A percentile compares a stretch with the other conserved stretches of the same genome.
These are phyloP conservation scores for Trichoderma sp. DNA, from an alignment of 2,329 filamentous ascomycete species.

Conservation along the genomic window DNA sequence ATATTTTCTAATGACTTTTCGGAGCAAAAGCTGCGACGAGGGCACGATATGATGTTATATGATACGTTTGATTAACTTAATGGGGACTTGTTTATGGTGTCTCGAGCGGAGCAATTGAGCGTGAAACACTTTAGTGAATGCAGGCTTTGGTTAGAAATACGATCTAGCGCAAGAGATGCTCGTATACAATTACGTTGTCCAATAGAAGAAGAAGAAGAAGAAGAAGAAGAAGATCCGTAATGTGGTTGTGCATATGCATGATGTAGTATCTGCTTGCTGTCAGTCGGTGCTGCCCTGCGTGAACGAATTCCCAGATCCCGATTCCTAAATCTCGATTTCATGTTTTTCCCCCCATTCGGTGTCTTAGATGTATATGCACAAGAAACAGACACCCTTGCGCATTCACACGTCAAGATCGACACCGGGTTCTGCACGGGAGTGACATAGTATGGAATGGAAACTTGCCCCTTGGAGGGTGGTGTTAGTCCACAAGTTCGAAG, in stretches of 20 bases:
- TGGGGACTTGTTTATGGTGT: background rate
- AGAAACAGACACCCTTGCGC: background rate
- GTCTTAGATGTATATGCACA: constrained; percentile 1
- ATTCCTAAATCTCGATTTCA: background rate
- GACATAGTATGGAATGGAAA: background rate
- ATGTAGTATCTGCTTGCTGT: background rate
- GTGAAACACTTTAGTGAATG: background rate
- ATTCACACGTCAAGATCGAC: background rate
- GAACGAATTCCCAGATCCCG: background rate
- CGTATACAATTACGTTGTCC: background rate
- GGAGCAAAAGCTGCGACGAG: background rate
- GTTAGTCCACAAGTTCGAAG: background rate
- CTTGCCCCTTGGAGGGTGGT: background rate
- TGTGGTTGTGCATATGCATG: background rate
- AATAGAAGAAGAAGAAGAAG: background rate
- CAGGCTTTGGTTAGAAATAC: background rate
- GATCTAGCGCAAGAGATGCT: background rate
- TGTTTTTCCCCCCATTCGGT: background rate
- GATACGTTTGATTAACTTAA: background rate
- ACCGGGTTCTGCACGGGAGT: background rate
- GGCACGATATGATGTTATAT: constrained; percentile 17
- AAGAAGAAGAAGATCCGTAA: no score
- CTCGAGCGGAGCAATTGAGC: background rate
- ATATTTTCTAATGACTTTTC: background rate
- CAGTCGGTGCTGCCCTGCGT: background rate